A percentile compares a stretch with the other conserved stretches of the same genome.
Conservation (phyloP, 768 basidiomycete species). For the Cytidiella melzeri region DNA sequence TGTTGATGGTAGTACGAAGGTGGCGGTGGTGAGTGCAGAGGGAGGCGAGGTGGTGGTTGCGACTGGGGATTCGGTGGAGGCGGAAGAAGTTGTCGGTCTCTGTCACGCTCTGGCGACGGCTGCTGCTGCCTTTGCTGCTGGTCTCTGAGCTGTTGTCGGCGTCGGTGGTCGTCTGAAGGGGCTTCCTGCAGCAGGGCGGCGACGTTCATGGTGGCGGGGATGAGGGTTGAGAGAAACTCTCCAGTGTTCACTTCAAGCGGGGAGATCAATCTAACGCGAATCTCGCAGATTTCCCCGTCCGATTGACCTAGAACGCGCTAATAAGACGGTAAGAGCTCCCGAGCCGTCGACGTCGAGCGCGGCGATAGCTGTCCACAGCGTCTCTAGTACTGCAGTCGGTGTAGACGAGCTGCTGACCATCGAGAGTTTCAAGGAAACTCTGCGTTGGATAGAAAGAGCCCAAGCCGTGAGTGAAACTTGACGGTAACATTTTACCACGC, state of each 20-base stretch:
- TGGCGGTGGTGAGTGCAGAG: conserved; percentile 14
- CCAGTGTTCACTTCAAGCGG: conserved; percentile 22
- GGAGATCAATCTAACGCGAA: conserved; percentile 29
- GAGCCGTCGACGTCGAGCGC: too few relatives aligned
- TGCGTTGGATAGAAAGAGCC: too few relatives aligned
- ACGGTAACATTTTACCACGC: too few relatives aligned
- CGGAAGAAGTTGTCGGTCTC: conserved; percentile 19
- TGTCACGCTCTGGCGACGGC: conserved; percentile 22
- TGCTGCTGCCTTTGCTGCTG: conserved; percentile 29
- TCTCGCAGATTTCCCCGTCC: conserved; percentile 18
- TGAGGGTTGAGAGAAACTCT: conserved; percentile 18
- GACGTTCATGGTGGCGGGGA: conserved; percentile 52
- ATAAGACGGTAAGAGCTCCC: too few relatives aligned
- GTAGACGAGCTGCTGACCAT: too few relatives aligned
- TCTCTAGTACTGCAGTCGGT: too few relatives aligned
- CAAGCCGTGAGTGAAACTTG: too few relatives aligned
- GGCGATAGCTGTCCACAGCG: too few relatives aligned
- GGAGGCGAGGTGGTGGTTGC: conserved; percentile 23
- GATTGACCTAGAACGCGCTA: background rate
- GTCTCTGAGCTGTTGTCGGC: conserved; percentile 23
- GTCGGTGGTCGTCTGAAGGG: conserved; percentile 49
- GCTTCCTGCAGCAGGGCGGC: conserved; percentile 64
- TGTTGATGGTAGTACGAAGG: conserved; percentile 17
- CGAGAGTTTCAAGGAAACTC: too few relatives aligned
- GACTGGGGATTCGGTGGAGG: conserved; percentile 23